Evolutionary conservation across 1,139 yeast genomes (phyloP), one percentile per base, ranked within the genome.

Genomic region (Candida tetrigidarum): DNA sequence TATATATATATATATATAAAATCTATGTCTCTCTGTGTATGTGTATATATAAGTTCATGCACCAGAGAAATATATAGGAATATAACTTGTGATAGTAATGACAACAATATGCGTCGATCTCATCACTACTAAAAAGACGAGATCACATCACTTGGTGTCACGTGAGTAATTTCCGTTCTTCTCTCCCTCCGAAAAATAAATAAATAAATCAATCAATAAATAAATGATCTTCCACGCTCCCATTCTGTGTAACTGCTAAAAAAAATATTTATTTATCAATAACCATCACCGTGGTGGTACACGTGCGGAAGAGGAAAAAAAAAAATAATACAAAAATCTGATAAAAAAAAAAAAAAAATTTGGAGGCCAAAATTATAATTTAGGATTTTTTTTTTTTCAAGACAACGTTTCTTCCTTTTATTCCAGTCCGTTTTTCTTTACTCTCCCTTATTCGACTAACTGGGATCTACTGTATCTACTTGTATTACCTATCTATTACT

Each of bases 301-400:
- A 32, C 36, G 36, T 32, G 36, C 36, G 36, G 18, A 18, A 19
- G 36, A 5, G 12, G n/a, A 11, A 6, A 19, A 18, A 18, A 19
- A 32, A 4, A 18, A 11, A 18, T 28, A n/a, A 5, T 28, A 12
- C 8, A n/a, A n/a, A n/a, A n/a, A n/a, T n/a, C n/a, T n/a, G n/a
- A 29, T 10, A 9, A 16, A 8, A 11, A 16, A 29, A 9, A 12
- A 27, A 5, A 11, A n/a, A 6, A 27, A 15, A 11, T 32, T 18
- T 32, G 14, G 36, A 19, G 25, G 36, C 36, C 36, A 32, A 32
- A 32, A 22, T 22, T 22, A 22, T n/a, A n/a, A n/a, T n/a, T n/a
- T n/a, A n/a, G n/a, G n/a, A n/a, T n/a, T n/a, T 28, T 18, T 30
- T 6, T 3, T 15, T 32, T 32, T 32, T 19, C 14, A 22, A 32